These are phyloP conservation scores for Zelopaecilomyces penicillatus DNA, from an alignment of 2,329 filamentous ascomycete species.

Conservation along the genomic window DNA sequence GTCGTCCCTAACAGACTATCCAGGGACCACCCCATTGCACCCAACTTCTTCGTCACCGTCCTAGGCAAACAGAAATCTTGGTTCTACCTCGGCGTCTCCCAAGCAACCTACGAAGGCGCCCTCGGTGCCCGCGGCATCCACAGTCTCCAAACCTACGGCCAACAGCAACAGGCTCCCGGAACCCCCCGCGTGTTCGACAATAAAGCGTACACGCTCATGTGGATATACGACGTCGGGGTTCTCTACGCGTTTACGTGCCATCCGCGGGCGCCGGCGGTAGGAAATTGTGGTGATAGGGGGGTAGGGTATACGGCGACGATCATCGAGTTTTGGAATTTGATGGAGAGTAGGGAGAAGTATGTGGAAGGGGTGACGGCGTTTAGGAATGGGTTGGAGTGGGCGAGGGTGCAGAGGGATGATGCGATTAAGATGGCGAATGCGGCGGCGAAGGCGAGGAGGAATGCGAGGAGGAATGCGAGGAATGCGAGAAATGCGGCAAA, in stretches of 20 bases:
- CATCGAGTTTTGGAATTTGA: background rate
- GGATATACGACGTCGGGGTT: conserved; percentile 25
- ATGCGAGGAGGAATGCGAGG: background rate
- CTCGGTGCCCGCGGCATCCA: conserved; percentile 24
- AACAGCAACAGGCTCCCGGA: conserved; percentile 10
- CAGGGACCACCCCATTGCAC: background rate
- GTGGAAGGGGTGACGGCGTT: conserved; percentile 26
- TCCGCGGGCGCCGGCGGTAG: background rate
- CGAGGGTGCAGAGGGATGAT: conserved; percentile 24
- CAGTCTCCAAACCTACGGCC: conserved; percentile 22
- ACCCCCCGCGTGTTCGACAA: conserved; percentile 19
- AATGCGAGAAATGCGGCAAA: background rate
- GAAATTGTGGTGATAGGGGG: background rate
- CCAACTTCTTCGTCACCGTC: background rate
- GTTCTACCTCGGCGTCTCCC: conserved; percentile 9
- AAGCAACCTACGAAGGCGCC: conserved; percentile 27
- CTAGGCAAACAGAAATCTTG: background rate
- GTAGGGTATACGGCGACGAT: background rate
- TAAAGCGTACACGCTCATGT: conserved; percentile 28
- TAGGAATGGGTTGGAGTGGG: conserved; percentile 29
- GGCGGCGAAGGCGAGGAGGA: background rate
- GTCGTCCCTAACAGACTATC: background rate
- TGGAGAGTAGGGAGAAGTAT: conserved; percentile 13
- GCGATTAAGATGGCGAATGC: conserved; percentile 19
- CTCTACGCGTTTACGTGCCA: conserved; percentile 19